Evolutionary conservation across 306 rosid species (phyloP).

Genomic region (Cicer chorassanicum): DNA sequence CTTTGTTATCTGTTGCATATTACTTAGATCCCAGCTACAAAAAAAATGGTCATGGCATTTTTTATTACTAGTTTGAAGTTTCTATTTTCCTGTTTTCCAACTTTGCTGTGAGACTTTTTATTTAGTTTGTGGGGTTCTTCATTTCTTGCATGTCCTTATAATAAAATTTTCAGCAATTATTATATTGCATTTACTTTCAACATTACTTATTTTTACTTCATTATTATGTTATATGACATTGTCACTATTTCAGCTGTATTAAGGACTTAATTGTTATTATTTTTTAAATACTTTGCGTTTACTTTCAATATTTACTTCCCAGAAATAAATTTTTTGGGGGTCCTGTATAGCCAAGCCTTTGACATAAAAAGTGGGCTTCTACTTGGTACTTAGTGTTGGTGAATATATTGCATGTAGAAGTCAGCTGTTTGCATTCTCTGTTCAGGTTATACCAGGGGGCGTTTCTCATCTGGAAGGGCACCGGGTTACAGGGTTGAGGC

Average conservation of each 20-base stretch:
- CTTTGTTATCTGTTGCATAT: background rate
- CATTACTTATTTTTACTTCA: too few species aligned
- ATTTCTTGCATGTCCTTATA: background rate
- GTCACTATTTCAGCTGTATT: too few species aligned
- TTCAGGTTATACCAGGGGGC: constrained; percentile 68
- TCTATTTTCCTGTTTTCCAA: background rate
- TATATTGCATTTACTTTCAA: background rate
- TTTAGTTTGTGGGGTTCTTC: background rate
- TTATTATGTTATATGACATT: too few species aligned
- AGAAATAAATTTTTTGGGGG: background rate
- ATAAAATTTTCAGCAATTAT: background rate
- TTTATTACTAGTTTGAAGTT: constrained; percentile 18
- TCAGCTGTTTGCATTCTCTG: constrained; percentile 30
- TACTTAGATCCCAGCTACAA: background rate
- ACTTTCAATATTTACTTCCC: background rate
- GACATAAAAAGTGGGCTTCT: background rate
- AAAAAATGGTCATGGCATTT: background rate
- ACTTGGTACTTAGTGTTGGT: background rate
- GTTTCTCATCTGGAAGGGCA: constrained; percentile 64
- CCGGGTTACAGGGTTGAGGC: constrained; percentile 71
- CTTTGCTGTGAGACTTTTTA: background rate
- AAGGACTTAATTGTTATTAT: background rate
- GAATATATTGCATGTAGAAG: constrained; percentile 1
- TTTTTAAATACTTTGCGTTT: background rate
- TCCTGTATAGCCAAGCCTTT: background rate